Evolutionary conservation across 2,329 filamentous ascomycete species (phyloP), one percentile per base, ranked within the genome.

Genomic region (Cercospora sp.): DNA sequence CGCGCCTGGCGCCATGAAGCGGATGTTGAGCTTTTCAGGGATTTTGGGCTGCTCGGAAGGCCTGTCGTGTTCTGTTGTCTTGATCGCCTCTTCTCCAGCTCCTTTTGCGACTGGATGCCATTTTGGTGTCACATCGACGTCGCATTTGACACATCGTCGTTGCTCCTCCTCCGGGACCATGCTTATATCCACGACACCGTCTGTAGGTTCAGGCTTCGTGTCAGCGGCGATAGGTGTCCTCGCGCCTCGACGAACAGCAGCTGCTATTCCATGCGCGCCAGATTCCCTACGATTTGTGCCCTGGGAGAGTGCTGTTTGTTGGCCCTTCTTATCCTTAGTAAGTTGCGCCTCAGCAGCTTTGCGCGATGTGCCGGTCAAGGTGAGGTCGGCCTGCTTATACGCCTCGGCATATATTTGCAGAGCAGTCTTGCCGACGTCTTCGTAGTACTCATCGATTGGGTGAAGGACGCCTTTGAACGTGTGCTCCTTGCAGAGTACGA

Each of bases 321-420:
- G 75, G 63, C 78, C 80, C 23, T 80, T 78, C 59, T 79, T 77
- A 26, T 81, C 81, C 77, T 90, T 92, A 12, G 87, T 86, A 30
- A 85, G 66, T 87, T 88, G 76, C 90, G 87, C 76, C 51, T 95
- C 86, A 68, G 92, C 95, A 23, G 95, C 94, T 80, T 97, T 97
- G 64, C 95, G 90, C 23, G 95, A 92, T 18, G 94, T 97, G 30
- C 95, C 95, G 2, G 94, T 97, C 73, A 97, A 82, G 2, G 91
- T 88, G 48, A 94, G 86, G 77, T 99, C 95, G 8, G 95, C 94
- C 80, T 98, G 94, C 80, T 99, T 99, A 83, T 93, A 97, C 67
- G 90, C 93, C 73, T 90, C 90, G 55, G 91, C 92, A 78, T 91
- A 99, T 28, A 97, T 84, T 78, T 97, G 93, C 60, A 99, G 82